These are phyloP conservation scores for Vanilla planifolia DNA, from an alignment of 106 monocot genomes.

Conservation along the genomic window DNA sequence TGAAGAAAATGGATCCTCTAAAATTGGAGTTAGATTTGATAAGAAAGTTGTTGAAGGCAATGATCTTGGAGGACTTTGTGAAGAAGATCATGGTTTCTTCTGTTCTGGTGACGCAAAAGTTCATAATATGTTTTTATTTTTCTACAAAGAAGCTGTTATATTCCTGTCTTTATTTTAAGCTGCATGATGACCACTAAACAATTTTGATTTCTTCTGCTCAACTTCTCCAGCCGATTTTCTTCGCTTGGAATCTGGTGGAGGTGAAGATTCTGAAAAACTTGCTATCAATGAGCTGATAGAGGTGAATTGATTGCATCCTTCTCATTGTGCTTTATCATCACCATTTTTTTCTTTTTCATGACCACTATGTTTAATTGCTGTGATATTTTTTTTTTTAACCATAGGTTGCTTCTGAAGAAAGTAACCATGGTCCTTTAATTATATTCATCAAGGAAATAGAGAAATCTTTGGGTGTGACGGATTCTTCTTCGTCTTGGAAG, in stretches of 20 bases:
- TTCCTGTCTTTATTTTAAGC: background rate
- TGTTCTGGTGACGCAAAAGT: conserved; percentile 49
- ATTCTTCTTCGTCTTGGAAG: conserved; percentile 60
- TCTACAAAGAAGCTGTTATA: background rate
- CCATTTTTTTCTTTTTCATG: background rate
- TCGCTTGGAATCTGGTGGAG: conserved; percentile 51
- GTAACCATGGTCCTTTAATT: conserved; percentile 63
- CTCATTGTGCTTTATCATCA: background rate
- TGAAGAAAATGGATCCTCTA: conserved; percentile 85
- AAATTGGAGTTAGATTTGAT: conserved; percentile 97
- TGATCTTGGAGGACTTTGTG: conserved; percentile 93
- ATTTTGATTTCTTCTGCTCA: background rate
- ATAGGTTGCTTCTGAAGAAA: conserved; percentile 81
- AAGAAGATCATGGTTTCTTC: conserved; percentile 94
- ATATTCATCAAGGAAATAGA: conserved; percentile 95
- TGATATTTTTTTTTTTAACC: too few relatives aligned
- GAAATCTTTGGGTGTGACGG: conserved; percentile 59
- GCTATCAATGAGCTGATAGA: conserved; percentile 78
- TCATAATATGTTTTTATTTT: background rate
- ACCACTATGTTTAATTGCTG: conserved; percentile 11
- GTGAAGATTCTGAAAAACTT: conserved; percentile 78
- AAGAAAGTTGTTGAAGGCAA: conserved; percentile 76
- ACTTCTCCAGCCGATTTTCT: conserved; percentile 70
- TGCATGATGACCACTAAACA: background rate
- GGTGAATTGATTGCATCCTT: conserved; percentile 21